Evolutionary conservation across 768 basidiomycete genomes (phyloP), one percentile per base, ranked within the genome.

Genomic region (Serpula lacrymans): DNA sequence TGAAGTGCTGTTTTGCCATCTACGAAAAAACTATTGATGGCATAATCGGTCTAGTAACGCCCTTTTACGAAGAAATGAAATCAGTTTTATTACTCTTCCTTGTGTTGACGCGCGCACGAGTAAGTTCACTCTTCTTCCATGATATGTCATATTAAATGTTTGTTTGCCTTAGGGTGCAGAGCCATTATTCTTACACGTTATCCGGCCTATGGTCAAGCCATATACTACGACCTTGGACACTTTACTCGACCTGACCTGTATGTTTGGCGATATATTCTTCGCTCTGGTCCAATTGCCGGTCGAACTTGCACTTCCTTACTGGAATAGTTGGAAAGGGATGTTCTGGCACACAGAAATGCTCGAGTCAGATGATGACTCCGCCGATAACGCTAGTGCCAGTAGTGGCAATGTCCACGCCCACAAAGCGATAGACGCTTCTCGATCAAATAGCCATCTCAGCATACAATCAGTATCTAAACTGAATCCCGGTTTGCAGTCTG

Each of bases 51-150:
- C 63, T 90, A 21, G 77, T 91, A 46, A 71, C 88, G 24, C 89
- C 89, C 17, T 92, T 92, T 57, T 90, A 92, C 60, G 77, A 80
- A 52, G 85, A 90, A 65, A 67, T 88, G 63, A 92, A 92, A 63
- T 77, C 81, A 5, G 51, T 89, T 30, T 68, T 75, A 18, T 69
- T 90, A 6, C 55, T 91, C 7, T 90, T 89, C 57, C 75, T 90
- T 36, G 69, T 91, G 18, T 49, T 88, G 26, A 85, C 86, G 43
- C 80, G 88, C 39, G 79, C 88, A 43, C 69, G 82, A 61, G 88
- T 85, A 55, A 38, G 29, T 28, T 39, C 13, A 5, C n/a, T 36
- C 20, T 12, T 35, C 24, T 20, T 45, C 22, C 28, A 25, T 43
- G 34, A 29, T 5, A 16, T 18, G n/a, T 18, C 20, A 18, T 35